A percentile compares a stretch with the other conserved stretches of the same genome.
Evolutionary conservation across 2,329 filamentous ascomycete genomes (phyloP).

Genomic region (Epichloe sylvatica): DNA sequence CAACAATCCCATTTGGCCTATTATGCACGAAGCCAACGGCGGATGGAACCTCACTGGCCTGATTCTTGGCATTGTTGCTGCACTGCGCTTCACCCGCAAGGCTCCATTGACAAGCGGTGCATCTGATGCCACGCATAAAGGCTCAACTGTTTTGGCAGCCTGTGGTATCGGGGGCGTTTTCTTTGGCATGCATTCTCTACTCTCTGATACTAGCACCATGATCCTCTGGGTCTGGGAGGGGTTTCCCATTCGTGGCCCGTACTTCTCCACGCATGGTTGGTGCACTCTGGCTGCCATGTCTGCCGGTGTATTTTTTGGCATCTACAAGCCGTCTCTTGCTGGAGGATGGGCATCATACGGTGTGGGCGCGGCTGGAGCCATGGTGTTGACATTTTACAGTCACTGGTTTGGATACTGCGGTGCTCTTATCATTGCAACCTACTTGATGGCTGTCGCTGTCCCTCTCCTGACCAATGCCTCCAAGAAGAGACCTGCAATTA

Average conservation of each 20-base stretch:
- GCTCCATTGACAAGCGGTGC: slow-evolving; percentile 34
- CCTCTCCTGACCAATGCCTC: slow-evolving; percentile 64
- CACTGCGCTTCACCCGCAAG: slow-evolving; percentile 59
- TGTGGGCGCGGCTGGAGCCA: slow-evolving; percentile 64
- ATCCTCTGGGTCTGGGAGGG: slow-evolving; percentile 98
- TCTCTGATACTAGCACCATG: slow-evolving; percentile 98
- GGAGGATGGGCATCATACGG: slow-evolving; percentile 70
- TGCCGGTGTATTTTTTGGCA: slow-evolving; percentile 58
- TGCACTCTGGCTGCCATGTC: slow-evolving; percentile 82
- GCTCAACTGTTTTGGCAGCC: slow-evolving; percentile 57
- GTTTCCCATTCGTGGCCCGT: slow-evolving; percentile 76
- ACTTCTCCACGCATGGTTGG: slow-evolving; percentile 79
- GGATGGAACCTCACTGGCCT: slow-evolving; percentile 84
- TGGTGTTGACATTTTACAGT: slow-evolving; percentile 58
- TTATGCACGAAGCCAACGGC: slow-evolving; percentile 78
- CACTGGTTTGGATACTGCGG: slow-evolving; percentile 90
- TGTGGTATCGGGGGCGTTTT: slow-evolving; percentile 71
- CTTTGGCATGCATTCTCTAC: slow-evolving; percentile 79
- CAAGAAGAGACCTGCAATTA: slow-evolving; percentile 59
- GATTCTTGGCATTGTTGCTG: slow-evolving; percentile 58
- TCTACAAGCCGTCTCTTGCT: slow-evolving; percentile 56
- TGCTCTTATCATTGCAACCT: slow-evolving; percentile 58
- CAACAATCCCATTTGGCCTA: slow-evolving; percentile 94
- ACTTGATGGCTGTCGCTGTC: slow-evolving; percentile 67
- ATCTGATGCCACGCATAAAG: slow-evolving; percentile 31